Evolutionary conservation across 306 rosid genomes (phyloP).

Genomic region (Luffa acutangula): DNA sequence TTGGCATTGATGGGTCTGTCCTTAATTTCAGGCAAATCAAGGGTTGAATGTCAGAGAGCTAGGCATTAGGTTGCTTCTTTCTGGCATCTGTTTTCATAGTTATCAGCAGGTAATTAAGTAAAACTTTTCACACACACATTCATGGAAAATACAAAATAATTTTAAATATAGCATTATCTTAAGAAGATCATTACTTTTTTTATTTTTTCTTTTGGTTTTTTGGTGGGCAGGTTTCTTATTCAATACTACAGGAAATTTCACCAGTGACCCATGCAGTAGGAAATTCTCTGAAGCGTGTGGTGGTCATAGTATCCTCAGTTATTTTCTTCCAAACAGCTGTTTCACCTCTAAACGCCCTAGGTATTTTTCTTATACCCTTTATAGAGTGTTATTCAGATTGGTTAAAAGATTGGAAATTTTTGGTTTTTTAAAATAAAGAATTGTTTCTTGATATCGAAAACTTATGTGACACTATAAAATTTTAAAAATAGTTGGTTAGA

Average conservation of each 20-base stretch:
- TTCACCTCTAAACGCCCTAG: slow-evolving; percentile 58
- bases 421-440: background rate
- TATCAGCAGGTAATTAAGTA: slow-evolving; percentile 70
- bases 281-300: slow-evolving; percentile 88
- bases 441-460: too few species aligned
- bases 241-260: slow-evolving; percentile 82
- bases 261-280: slow-evolving; percentile 92
- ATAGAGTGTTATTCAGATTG: background rate
- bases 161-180: too few species aligned
- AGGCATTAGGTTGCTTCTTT: slow-evolving; percentile 51
- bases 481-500: too few species aligned
- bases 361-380: slow-evolving; percentile 25
- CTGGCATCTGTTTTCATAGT: slow-evolving; percentile 89
- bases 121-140: background rate
- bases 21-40: slow-evolving; percentile 4
- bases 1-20: background rate
- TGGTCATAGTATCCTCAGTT: slow-evolving; percentile 83
- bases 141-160: background rate
- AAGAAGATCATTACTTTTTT: too few species aligned
- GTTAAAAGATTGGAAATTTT: background rate
- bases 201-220: background rate
- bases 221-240: slow-evolving; percentile 73
- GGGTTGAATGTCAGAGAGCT: slow-evolving; percentile 60
- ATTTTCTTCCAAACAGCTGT: slow-evolving; percentile 82
- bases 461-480: too few species aligned